A percentile compares a stretch with the other conserved stretches of the same genome.
phyloP scores from a whole-genome alignment of 345 rosid species.

The Geranium brycei region DNA sequence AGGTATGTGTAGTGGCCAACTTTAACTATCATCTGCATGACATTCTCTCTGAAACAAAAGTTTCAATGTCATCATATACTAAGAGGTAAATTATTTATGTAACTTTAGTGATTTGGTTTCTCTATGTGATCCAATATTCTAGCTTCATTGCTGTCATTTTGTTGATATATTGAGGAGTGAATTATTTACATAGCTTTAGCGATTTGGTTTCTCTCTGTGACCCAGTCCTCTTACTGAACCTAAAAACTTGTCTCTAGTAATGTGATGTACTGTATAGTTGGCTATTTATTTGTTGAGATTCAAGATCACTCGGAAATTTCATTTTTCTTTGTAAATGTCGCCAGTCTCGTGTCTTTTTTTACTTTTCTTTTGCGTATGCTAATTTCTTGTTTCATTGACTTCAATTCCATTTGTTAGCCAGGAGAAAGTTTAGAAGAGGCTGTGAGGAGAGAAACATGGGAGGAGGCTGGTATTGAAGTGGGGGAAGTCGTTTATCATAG shows the following conservation, averaged over 20 bases:
- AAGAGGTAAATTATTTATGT: no score
- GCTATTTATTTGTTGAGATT: no score
- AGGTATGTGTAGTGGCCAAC: constrained; percentile 29
- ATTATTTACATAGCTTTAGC: no score
- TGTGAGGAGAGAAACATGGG: constrained; percentile 91
- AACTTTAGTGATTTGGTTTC: no score
- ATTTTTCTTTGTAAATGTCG: neutral
- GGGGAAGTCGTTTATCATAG: constrained; percentile 87
- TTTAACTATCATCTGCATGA: neutral
- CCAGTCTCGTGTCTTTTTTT: neutral
- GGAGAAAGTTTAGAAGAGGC: constrained; percentile 99
- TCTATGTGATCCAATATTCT: no score
- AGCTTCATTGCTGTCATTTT: no score
- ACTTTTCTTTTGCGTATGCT: neutral
- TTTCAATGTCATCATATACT: neutral
- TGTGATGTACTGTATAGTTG: no score
- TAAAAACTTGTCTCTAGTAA: no score
- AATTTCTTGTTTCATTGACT: constrained; percentile 8
- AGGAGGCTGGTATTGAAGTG: constrained; percentile 89
- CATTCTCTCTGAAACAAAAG: neutral
- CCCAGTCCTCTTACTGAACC: no score
- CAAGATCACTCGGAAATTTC: neutral
- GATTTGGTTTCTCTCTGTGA: no score
- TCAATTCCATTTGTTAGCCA: constrained; percentile 33
- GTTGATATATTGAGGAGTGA: no score